phyloP scores from a whole-genome alignment of 331 rosid genomes.

The Cucumis variabilis region DNA sequence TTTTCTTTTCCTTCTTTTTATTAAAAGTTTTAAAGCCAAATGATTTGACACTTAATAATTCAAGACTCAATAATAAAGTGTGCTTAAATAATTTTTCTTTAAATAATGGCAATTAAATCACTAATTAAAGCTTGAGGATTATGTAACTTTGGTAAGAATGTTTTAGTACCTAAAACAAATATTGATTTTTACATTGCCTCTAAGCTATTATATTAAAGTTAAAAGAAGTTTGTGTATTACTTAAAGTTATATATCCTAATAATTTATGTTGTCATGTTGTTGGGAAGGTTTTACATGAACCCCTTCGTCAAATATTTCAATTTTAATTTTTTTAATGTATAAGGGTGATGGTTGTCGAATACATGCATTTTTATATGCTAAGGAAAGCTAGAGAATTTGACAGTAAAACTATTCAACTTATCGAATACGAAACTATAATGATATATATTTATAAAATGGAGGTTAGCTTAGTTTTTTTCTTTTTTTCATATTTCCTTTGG shows the following conservation, averaged over 20 bases:
- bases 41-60: constrained; percentile 17
- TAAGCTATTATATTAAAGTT: neutral
- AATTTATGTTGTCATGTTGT: neutral
- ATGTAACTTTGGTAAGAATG: neutral
- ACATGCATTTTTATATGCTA: too few species aligned
- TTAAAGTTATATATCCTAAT: neutral
- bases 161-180: neutral
- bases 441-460: too few species aligned
- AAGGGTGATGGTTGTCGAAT: too few species aligned
- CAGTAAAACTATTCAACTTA: too few species aligned
- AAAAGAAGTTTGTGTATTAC: neutral
- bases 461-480: neutral
- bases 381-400: too few species aligned
- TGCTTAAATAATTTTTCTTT: neutral
- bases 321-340: too few species aligned
- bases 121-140: neutral
- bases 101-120: neutral
- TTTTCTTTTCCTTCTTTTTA: neutral
- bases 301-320: neutral
- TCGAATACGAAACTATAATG: neutral
- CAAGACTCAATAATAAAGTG: neutral
- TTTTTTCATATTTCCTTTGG: too few species aligned
- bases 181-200: neutral
- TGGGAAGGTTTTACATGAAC: neutral
- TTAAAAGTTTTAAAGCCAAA: neutral